Evolutionary conservation across 1,139 yeast genomes (phyloP).

Genomic region (Yamadazyma pseudoaaseri): DNA sequence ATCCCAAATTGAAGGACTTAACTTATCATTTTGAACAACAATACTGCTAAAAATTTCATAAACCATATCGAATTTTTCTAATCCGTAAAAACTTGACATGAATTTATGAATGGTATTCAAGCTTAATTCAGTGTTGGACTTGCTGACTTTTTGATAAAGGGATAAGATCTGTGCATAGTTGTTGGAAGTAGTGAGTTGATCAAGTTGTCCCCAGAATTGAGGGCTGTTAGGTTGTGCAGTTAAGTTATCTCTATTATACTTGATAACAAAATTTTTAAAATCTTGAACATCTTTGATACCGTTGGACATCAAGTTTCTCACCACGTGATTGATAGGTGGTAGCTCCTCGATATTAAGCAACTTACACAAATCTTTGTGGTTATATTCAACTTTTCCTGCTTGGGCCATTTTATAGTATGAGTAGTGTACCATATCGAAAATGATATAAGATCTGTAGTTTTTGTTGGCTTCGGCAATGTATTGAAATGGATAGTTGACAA

Average conservation of each 20-base stretch:
- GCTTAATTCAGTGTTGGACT: constrained; percentile 14
- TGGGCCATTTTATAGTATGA: constrained; percentile 34
- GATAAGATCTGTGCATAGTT: neutral
- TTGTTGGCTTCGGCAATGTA: constrained; percentile 9
- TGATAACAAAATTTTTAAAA: constrained; percentile 1
- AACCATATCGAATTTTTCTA: constrained; percentile 29
- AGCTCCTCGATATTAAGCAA: constrained; percentile 28
- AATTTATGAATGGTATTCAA: constrained; percentile 29
- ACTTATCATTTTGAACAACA: constrained; percentile 23
- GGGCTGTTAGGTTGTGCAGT: constrained; percentile 10
- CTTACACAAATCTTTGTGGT: constrained; percentile 25
- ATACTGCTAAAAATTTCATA: constrained; percentile 35
- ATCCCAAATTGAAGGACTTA: constrained; percentile 38
- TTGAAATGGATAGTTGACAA: constrained; percentile 1
- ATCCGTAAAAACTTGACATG: constrained; percentile 35
- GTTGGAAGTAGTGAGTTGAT: constrained; percentile 1
- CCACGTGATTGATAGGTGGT: constrained; percentile 15
- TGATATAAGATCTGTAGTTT: neutral
- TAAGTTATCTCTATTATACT: neutral
- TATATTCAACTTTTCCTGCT: constrained; percentile 21
- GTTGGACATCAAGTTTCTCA: neutral
- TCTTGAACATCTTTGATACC: constrained; percentile 4
- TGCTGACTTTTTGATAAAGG: constrained; percentile 1
- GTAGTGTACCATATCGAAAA: constrained; percentile 29
- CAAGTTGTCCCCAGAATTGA: constrained; percentile 3